These are phyloP conservation scores for Rhodotorula sp. DNA, from an alignment of 1,284 basidiomycete genomes.

Conservation along the genomic window DNA sequence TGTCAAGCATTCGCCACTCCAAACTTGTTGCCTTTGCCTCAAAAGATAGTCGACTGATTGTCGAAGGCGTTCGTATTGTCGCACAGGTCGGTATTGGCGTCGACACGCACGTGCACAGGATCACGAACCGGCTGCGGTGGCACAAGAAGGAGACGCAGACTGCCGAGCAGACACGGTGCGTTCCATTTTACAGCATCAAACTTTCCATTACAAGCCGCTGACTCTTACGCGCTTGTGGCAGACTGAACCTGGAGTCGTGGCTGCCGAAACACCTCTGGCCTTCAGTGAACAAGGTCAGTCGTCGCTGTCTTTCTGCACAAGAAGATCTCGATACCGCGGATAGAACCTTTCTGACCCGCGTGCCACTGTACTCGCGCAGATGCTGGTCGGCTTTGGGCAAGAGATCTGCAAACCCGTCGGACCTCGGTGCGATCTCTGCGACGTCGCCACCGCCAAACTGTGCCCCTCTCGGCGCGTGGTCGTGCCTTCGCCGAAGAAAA, in stretches of 20 bases:
- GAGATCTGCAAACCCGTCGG: constrained; percentile 76
- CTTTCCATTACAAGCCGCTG: background rate
- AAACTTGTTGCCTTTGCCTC: no score
- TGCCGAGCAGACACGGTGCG: constrained; percentile 79
- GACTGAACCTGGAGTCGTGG: constrained; percentile 87
- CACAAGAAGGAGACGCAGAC: constrained; percentile 76
- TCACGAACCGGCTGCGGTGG: constrained; percentile 90
- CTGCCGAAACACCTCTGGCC: constrained; percentile 73
- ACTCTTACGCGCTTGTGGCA: constrained; percentile 43
- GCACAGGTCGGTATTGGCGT: constrained; percentile 76
- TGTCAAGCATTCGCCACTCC: background rate
- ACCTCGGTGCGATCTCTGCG: constrained; percentile 77
- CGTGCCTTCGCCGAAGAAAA: constrained; percentile 15
- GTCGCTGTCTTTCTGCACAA: background rate
- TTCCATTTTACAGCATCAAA: no score
- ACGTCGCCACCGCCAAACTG: constrained; percentile 49
- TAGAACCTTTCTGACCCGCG: background rate
- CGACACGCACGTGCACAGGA: constrained; percentile 77
- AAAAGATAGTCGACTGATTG: no score
- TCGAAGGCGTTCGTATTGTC: background rate
- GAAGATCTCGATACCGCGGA: no score
- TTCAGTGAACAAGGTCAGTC: constrained; percentile 63
- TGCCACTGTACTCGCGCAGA: constrained; percentile 49
- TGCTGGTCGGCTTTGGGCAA: constrained; percentile 91
- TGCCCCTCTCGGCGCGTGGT: constrained; percentile 50